Base-by-base conservation (phyloP, 352 stramenopile genomes). In the Phytophthora fragariae region DNA sequence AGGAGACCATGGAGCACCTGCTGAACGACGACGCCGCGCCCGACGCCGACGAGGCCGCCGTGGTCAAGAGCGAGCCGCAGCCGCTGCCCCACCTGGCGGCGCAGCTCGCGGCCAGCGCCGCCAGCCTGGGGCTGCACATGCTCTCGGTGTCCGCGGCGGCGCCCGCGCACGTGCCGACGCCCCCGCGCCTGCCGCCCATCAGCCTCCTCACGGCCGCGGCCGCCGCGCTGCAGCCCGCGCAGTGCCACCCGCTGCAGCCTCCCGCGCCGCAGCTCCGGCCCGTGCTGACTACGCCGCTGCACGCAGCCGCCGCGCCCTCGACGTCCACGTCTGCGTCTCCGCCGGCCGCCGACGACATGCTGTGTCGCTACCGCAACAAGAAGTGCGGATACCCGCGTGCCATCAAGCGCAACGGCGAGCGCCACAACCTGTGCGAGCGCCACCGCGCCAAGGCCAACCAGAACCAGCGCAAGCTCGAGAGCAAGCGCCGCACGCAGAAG, bases 401-500 rank as follows among this genome's bases (percentile, higher is more conserved):
- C 11, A 84, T 86, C 55, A 92, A 92, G 69, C 83, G 83, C 68
- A 89, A 92, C 41, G 85, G 85, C 9, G 84, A 89, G 50, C 82
- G 83, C 46, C 85, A 92, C 50, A 89, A 89, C 33, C 65, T 92
- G 55, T 92, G 85, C 67, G 82, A 92, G 54, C 76, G 75, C 21
- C 85, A 92, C 67, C 81, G 85, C 31, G 70, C 76, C 56, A 90
- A 91, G 62, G 89, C 89, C 55, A 95, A 94, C 67, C 84, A 93
- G 75, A 93, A 92, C 73, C 86, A 95, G 62, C 85, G 86, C 68
- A 92, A 92, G 61, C 85, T 93, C 56, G 89, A 95, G 72, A 89
- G 82, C 60, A 95, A 95, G 70, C 83, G 86, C n/a, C 86, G 86
- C 33, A 77, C 77, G 29, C 77, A 90, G 65, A 93, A 93, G 70